Evolutionary conservation across 2,329 filamentous ascomycete genomes (phyloP).

Genomic region (Paraconiothyrium sp.): DNA sequence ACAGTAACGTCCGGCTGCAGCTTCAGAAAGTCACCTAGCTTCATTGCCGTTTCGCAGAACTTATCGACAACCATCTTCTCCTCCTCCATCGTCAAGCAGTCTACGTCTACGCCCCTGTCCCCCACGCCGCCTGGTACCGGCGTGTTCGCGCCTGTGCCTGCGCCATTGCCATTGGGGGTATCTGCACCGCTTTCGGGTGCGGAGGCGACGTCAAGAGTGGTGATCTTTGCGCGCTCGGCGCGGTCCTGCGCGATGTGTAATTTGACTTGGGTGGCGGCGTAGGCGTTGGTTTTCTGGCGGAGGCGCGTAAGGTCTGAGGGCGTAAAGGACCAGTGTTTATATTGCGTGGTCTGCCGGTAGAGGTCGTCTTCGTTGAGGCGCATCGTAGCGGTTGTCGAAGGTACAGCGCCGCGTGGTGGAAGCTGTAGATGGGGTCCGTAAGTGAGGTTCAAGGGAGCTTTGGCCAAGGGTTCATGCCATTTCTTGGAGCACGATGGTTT

Average conservation of each 20-base stretch:
- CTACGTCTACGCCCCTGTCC: constrained; percentile 70
- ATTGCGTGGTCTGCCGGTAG: constrained; percentile 91
- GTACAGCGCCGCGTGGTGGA: neutral
- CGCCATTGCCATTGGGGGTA: constrained; percentile 38
- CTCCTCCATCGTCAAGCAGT: constrained; percentile 84
- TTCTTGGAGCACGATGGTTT: neutral
- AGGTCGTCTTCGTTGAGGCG: constrained; percentile 85
- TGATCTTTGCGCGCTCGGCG: constrained; percentile 33
- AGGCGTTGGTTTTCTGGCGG: constrained; percentile 79
- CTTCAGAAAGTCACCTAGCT: constrained; percentile 66
- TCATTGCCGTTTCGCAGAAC: constrained; percentile 72
- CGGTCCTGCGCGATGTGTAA: constrained; percentile 63
- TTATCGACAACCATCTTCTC: constrained; percentile 83
- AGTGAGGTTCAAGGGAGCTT: constrained; percentile 19
- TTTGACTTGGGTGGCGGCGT: constrained; percentile 75
- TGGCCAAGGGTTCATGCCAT: constrained; percentile 18
- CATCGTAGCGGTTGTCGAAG: constrained; percentile 34
- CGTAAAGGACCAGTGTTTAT: constrained; percentile 91
- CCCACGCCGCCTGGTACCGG: constrained; percentile 27
- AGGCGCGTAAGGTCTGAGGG: constrained; percentile 74
- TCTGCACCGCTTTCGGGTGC: constrained; percentile 29
- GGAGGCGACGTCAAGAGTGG: constrained; percentile 33
- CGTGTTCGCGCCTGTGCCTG: constrained; percentile 47
- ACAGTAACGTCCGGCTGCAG: constrained; percentile 70
- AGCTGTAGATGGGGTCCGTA: neutral